Percentiles rank a stretch among this genome's conserved stretches.
Conservation (phyloP, 257 asterid genomes). For the Eucommia ulmoides region DNA sequence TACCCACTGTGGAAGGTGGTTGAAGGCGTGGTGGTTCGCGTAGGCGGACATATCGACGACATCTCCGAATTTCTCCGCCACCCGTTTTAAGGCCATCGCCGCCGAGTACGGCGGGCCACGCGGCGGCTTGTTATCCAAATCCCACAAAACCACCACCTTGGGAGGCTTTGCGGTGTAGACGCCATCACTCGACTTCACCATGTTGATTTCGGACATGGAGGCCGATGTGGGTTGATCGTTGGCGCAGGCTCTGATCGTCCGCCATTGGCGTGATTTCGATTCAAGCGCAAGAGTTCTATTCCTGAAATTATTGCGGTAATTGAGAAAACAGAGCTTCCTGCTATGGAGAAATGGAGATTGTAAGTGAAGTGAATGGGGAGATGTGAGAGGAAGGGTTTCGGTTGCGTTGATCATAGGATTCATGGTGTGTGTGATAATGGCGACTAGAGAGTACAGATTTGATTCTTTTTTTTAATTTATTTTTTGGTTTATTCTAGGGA, state of each 20-base stretch:
- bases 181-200: not conserved
- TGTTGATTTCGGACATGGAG: not conserved
- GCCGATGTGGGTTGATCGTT: not conserved
- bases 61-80: constrained; percentile 70
- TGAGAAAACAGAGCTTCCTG: too few relatives aligned
- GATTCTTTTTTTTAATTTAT: too few relatives aligned
- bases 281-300: not conserved
- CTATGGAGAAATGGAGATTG: too few relatives aligned
- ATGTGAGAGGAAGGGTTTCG: too few relatives aligned
- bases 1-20: constrained; percentile 82
- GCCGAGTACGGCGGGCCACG: constrained; percentile 48
- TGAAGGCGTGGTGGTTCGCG: constrained; percentile 87
- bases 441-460: too few relatives aligned
- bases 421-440: too few relatives aligned
- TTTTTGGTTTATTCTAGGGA: too few relatives aligned
- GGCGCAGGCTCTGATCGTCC: not conserved
- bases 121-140: constrained; percentile 93
- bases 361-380: too few relatives aligned
- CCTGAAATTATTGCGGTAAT: too few relatives aligned
- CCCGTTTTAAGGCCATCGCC: constrained; percentile 46
- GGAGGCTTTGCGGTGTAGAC: not conserved
- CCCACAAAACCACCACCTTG: constrained; percentile 78
- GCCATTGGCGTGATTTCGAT: not conserved
- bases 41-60: constrained; percentile 74
- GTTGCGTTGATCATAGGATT: too few relatives aligned